Evolutionary conservation across 768 basidiomycete genomes (phyloP), one percentile per base, ranked within the genome.

Genomic region (Leucocoprinus sp.): DNA sequence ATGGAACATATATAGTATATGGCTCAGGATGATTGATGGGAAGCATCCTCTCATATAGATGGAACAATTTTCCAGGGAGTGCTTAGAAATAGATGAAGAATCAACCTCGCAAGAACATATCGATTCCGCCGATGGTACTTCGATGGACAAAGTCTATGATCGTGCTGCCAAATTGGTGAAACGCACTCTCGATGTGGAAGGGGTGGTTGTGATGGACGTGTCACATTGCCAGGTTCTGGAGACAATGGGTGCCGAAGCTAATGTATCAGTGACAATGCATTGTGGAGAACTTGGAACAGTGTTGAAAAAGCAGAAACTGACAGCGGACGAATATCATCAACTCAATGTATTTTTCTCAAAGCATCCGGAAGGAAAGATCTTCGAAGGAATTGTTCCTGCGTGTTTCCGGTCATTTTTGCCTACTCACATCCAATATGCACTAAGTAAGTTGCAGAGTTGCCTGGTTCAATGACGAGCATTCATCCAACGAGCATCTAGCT

Each of bases 41-140:
- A 14, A 21, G 24, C 9, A 24, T 37, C 34, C 40, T 9, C 17
- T 22, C n/a, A 21, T 26, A 9, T 54, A 88, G 79, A 95, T 97
- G 93, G 93, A 97, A 60, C 79, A 88, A 52, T 96, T 97, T 59
- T 93, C 88, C 42, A 79, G 93, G 17, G 93, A 97, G 61, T 93
- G 90, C 55, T 74, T 97, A 19, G 93, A 95, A 60, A 86, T 93
- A 52, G 91, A 95, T 60, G 75, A 72, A 28, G 75, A 79, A 44
- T 52, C 60, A n/a, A 59, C 61, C 40, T 52, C 55, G 50, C 65
- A 53, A 50, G 64, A 60, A 42, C 59, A 57, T 52, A 60, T 63
- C 9, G 64, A 68, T 28, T 46, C 66, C 18, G 56, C 66, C 28
- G 60, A 63, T 15, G 65, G 65, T 15, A 59, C 69, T 1, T 74